Percentiles rank a stretch among this genome's conserved stretches.
These are phyloP conservation scores for Cryptococcus neoformans DNA, from an alignment of 1,284 basidiomycete genomes.

Conservation along the genomic window DNA sequence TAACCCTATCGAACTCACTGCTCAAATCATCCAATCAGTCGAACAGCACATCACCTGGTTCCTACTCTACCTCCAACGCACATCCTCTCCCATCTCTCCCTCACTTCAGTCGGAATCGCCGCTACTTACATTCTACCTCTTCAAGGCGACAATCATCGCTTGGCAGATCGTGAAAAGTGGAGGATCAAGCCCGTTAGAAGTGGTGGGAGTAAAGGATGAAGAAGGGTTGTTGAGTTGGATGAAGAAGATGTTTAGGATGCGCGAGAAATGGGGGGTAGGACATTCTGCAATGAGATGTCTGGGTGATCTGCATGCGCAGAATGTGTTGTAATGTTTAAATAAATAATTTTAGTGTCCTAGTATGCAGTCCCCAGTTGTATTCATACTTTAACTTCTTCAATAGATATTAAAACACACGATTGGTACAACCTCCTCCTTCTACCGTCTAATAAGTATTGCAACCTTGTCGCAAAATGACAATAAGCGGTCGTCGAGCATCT, in stretches of 20 bases:
- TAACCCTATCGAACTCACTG: conserved; percentile 11
- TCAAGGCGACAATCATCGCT: conserved; percentile 27
- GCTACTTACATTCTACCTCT: conserved; percentile 28
- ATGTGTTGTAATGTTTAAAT: not conserved
- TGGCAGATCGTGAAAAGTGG: conserved; percentile 26
- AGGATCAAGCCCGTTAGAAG: not conserved
- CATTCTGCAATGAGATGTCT: conserved; percentile 12
- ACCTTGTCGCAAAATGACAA: too few species aligned
- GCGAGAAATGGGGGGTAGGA: conserved; percentile 15
- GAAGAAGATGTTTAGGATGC: conserved; percentile 13
- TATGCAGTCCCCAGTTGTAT: not conserved
- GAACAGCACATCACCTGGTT: conserved; percentile 26
- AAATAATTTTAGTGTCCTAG: not conserved
- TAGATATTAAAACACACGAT: too few species aligned
- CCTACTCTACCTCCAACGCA: conserved; percentile 22
- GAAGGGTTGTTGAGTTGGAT: conserved; percentile 16
- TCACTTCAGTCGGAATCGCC: conserved; percentile 16
- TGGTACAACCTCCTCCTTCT: too few species aligned
- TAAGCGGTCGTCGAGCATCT: too few species aligned
- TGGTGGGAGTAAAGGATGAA: conserved; percentile 8
- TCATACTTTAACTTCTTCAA: not conserved
- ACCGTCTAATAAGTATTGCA: too few species aligned
- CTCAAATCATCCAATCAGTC: conserved; percentile 15
- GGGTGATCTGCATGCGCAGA: conserved; percentile 13
- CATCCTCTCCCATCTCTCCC: not conserved